phyloP scores from a whole-genome alignment of 306 rosid species.

The Oxytropis ochrocephala region DNA sequence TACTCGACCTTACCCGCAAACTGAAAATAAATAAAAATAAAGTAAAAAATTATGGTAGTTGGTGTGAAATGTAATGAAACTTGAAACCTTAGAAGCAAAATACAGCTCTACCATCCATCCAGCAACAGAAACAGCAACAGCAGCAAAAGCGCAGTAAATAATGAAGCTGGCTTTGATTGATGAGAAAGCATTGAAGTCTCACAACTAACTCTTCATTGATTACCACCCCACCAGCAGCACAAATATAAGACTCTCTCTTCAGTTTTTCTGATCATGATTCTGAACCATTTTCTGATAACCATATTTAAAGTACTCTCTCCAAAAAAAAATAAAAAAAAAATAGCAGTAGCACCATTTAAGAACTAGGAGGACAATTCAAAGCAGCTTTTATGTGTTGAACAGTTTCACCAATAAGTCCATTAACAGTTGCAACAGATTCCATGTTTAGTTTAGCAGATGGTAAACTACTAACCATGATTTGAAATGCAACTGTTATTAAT shows the following conservation, averaged over 20 bases:
- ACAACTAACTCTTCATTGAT: conserved; percentile 63
- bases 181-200: conserved; percentile 63
- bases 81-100: conserved; percentile 35
- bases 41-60: conserved; percentile 28
- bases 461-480: conserved; percentile 73
- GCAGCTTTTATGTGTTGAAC: conserved; percentile 85
- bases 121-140: conserved; percentile 20
- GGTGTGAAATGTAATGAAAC: conserved; percentile 63
- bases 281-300: conserved; percentile 39
- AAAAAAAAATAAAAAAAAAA: neutral
- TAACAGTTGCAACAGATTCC: conserved; percentile 87
- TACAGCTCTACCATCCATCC: conserved; percentile 20
- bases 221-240: conserved; percentile 35
- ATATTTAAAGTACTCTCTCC: conserved; percentile 51
- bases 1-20: neutral
- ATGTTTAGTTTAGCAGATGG: conserved; percentile 76
- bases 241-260: neutral
- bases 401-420: conserved; percentile 71
- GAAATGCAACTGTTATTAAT: conserved; percentile 75
- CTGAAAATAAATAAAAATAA: neutral
- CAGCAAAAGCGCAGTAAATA: conserved; percentile 67
- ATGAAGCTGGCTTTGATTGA: conserved; percentile 29
- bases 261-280: neutral
- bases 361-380: conserved; percentile 72
- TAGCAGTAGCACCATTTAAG: no score